Evolutionary conservation across 805 yeast genomes (phyloP), one percentile per base, ranked within the genome.

Genomic region (Schizosaccharomyces japonicus): DNA sequence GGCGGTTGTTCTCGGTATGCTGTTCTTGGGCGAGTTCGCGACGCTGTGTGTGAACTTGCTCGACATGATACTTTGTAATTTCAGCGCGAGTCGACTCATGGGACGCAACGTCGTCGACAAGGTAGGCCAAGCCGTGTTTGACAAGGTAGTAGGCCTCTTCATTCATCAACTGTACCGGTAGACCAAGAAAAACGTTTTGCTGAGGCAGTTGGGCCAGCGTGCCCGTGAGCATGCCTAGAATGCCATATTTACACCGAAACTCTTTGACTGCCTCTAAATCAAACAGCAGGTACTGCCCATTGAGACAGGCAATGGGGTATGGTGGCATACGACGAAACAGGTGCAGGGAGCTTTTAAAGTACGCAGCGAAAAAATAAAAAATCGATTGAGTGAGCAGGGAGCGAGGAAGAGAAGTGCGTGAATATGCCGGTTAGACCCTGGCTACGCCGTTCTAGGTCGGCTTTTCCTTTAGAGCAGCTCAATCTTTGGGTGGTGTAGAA

Each of bases 191-290:
- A n/a, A 76, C 66, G 56, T 83, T 84, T 57, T 87, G 98, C 59
- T 90, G 98, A 1, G 95, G 90, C n/a, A 85, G 83, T 44, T 75
- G 68, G 0, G 95, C 80, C 28, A 90, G 63, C 0, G 95, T 80
- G 0, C 98, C 98, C 0, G 73, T 63, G 13, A 87, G 64, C 1
- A 78, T 73, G 0, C 98, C 98, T 21, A 75, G 67, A 1, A 90
- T 69, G 11, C 82, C 81, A 39, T 70, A 61, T 2, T 66, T 49
- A 44, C 62, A 65, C 21, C 95, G 65, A 5, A 84, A 65, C 21
- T 48, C 49, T 53, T 69, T 68, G 46, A 80, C 66, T 47, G 68
- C 71, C 0, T 45, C 52, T 32, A 52, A 21, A 45, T 51, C 53
- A 23, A 51, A 54, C 30, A 53, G 45, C n/a, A 53, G 46, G 28